Evolutionary conservation across 129 eudicot species (phyloP).

Genomic region (Daucus carota): DH1_v3.0 NC_030382.2:31347501-31348000

Average conservation of each 20-base stretch:
- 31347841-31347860: not conserved
- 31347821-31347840: not conserved
- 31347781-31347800: not conserved
- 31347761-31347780: not conserved
- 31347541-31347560: not conserved
- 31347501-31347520: not conserved
- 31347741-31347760: not conserved
- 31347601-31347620: not conserved
- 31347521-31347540: not conserved
- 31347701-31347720: not conserved
- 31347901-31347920: not conserved
- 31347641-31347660: not conserved
- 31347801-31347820: not conserved
- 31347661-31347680: not conserved
- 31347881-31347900: not conserved
- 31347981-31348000: not conserved
- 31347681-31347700: not conserved
- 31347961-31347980: not conserved
- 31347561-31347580: not conserved
- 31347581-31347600: not conserved
- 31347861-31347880: not conserved
- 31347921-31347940: not conserved
- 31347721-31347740: not conserved
- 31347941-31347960: not conserved
- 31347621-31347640: not conserved